Conservation (phyloP, 2,329 filamentous ascomycete genomes). For the Trematosphaeria pertusa region DNA sequence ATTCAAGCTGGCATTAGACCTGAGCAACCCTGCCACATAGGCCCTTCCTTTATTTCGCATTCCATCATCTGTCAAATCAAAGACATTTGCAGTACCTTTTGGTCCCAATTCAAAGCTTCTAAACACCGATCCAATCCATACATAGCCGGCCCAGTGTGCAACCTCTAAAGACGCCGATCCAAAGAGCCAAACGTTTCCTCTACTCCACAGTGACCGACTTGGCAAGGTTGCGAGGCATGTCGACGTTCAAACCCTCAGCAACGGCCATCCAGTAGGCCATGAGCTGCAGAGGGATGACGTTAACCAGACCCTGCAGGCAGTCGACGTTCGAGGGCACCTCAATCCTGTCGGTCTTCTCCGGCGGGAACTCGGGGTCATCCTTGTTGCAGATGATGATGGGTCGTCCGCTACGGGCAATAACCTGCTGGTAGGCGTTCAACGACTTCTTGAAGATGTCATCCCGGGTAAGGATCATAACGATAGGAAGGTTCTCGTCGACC, state of each 20-base stretch:
- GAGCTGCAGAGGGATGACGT: slow-evolving; percentile 95
- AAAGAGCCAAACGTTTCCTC: slow-evolving; percentile 34
- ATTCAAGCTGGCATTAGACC: slow-evolving; percentile 24
- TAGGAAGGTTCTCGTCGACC: slow-evolving; percentile 97
- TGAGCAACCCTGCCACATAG: slow-evolving; percentile 15
- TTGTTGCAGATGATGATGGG: slow-evolving; percentile 99
- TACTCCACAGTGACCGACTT: slow-evolving; percentile 99
- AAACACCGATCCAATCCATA: slow-evolving; percentile 28
- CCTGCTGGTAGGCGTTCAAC: slow-evolving; percentile 99
- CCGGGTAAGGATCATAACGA: slow-evolving; percentile 99
- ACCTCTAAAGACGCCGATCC: slow-evolving; percentile 33
- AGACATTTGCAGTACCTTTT: slow-evolving; percentile 2
- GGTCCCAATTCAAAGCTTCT: neutral
- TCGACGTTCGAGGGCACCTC: slow-evolving; percentile 97
- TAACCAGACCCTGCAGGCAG: slow-evolving; percentile 92
- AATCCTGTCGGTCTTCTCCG: slow-evolving; percentile 92
- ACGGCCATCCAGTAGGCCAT: slow-evolving; percentile 99
- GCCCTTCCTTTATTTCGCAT: slow-evolving; percentile 17
- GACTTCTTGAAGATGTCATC: slow-evolving; percentile 98
- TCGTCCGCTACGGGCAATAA: slow-evolving; percentile 93
- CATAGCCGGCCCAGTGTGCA: slow-evolving; percentile 30
- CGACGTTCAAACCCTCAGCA: slow-evolving; percentile 93
- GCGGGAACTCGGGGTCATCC: slow-evolving; percentile 84
- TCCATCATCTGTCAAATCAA: neutral
- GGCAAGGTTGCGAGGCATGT: slow-evolving; percentile 97